These are phyloP conservation scores for Pseudocercospora fuligena DNA, from an alignment of 2,329 filamentous ascomycete species.

Conservation along the genomic window DNA sequence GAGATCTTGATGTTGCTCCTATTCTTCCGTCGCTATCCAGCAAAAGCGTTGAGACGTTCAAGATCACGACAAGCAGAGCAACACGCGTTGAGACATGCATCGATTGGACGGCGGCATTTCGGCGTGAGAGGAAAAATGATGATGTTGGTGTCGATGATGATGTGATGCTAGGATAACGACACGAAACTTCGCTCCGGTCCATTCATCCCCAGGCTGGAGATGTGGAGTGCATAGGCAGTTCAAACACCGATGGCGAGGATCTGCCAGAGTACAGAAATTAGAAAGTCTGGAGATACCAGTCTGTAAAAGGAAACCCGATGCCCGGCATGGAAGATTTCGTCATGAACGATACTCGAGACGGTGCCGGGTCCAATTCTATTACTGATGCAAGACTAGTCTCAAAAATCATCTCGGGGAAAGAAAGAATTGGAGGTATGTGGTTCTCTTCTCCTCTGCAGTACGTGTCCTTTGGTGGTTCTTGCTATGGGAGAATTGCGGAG, in stretches of 20 bases:
- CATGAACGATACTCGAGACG: conserved; percentile 7
- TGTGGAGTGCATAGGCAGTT: background rate
- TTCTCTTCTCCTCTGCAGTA: background rate
- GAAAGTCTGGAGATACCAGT: background rate
- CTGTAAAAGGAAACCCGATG: conserved; percentile 14
- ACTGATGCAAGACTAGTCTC: too few relatives aligned
- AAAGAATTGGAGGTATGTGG: background rate
- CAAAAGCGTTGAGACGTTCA: too few relatives aligned
- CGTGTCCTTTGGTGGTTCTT: background rate
- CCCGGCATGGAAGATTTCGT: conserved; percentile 11
- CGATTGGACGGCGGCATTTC: background rate
- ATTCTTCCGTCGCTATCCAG: too few relatives aligned
- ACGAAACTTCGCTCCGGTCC: background rate
- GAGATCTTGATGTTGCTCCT: too few relatives aligned
- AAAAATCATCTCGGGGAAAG: background rate
- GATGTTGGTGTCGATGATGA: background rate
- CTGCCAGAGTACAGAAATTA: conserved; percentile 2
- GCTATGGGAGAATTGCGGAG: background rate
- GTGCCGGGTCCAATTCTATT: background rate
- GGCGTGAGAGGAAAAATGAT: background rate
- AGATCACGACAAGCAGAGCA: background rate
- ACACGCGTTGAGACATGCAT: too few relatives aligned
- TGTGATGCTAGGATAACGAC: conserved; percentile 9
- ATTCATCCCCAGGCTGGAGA: background rate
- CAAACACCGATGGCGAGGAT: conserved; percentile 19